phyloP scores from a whole-genome alignment of 2,329 filamentous ascomycete genomes.

The Hypoxylon sp. region DNA sequence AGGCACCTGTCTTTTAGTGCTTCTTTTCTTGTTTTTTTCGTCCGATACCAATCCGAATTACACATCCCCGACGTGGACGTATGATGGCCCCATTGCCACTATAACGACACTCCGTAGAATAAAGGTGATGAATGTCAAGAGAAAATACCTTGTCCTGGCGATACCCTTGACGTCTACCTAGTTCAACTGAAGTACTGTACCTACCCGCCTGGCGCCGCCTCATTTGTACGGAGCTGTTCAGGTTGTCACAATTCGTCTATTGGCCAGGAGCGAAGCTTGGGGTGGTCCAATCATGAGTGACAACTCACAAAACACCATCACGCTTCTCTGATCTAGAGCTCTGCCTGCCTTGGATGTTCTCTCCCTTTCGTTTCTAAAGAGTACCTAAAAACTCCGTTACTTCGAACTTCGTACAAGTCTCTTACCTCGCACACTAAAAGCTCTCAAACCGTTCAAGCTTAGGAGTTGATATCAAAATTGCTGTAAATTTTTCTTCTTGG shows the following conservation, averaged over 20 bases:
- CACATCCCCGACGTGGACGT: conserved; percentile 57
- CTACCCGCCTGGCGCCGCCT: conserved; percentile 51
- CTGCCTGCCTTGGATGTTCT: conserved; percentile 47
- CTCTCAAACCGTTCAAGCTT: conserved; percentile 13
- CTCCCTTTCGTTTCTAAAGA: conserved; percentile 52
- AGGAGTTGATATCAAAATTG: conserved; percentile 22
- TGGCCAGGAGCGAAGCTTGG: conserved; percentile 55
- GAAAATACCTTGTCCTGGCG: conserved; percentile 53
- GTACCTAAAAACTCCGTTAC: conserved; percentile 45
- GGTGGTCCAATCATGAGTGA: conserved; percentile 61
- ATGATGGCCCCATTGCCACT: conserved; percentile 52
- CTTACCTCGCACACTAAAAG: conserved; percentile 37
- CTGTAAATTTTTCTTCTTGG: conserved; percentile 15
- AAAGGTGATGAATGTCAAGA: conserved; percentile 57
- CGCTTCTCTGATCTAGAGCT: conserved; percentile 56
- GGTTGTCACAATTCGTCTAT: conserved; percentile 54
- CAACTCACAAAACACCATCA: conserved; percentile 58
- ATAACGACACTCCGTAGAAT: conserved; percentile 52
- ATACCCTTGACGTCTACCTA: conserved; percentile 55
- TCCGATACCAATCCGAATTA: conserved; percentile 50
- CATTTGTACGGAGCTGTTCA: conserved; percentile 50
- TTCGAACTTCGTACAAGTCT: conserved; percentile 37
- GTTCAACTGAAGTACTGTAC: conserved; percentile 59
- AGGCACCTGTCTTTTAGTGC: conserved; percentile 48
- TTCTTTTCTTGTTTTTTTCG: conserved; percentile 49